phyloP scores from a whole-genome alignment of 805 yeast species.

The Isabelozyma pseudorhagii region DNA sequence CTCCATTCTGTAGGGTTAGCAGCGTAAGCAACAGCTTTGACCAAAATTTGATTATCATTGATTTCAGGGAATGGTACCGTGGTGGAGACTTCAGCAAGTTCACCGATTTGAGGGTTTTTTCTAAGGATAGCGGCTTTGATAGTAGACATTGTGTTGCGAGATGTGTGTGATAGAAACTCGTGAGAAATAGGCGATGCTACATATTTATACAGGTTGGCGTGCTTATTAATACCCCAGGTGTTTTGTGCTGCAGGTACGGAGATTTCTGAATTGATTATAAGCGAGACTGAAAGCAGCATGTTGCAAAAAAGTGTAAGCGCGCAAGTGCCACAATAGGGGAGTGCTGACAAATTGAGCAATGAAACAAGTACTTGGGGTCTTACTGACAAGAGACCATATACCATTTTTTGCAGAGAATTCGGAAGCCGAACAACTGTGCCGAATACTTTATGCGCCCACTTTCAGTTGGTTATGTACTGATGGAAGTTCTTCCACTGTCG shows the following conservation, averaged over 20 bases:
- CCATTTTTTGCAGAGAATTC: too few species aligned
- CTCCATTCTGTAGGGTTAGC: slow-evolving; percentile 20
- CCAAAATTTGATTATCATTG: slow-evolving; percentile 36
- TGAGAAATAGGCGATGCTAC: background rate
- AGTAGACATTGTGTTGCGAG: background rate
- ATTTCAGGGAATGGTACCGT: slow-evolving; percentile 21
- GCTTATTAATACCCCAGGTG: background rate
- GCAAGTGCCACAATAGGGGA: too few species aligned
- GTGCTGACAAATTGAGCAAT: too few species aligned
- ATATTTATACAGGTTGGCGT: background rate
- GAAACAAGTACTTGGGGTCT: too few species aligned
- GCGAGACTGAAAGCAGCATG: too few species aligned
- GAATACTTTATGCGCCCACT: too few species aligned
- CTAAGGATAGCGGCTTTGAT: background rate
- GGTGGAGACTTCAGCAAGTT: background rate
- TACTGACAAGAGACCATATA: too few species aligned
- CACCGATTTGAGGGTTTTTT: background rate
- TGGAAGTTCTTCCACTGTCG: too few species aligned
- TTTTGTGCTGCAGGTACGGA: background rate
- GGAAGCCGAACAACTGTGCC: too few species aligned
- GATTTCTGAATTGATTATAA: background rate
- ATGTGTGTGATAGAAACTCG: background rate
- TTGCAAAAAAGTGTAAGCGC: background rate
- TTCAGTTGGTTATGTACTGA: too few species aligned
- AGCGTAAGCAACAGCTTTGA: slow-evolving; percentile 37